Base-by-base conservation (phyloP, 441 rosid species). In the Gossypium trilobum region DNA sequence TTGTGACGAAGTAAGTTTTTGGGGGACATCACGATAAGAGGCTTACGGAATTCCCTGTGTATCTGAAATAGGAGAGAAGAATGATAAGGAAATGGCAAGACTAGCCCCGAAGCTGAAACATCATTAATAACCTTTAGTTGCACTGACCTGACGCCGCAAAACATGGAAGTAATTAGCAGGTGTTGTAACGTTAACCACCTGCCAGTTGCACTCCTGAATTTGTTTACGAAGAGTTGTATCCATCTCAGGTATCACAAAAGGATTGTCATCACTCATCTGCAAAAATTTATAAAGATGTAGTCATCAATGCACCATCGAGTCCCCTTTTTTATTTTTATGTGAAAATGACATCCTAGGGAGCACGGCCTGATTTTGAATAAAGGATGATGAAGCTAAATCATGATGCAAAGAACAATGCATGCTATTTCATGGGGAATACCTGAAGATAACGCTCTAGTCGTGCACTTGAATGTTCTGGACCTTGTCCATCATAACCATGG, bases 391-490 rank as follows among this genome's bases (percentile, higher is more conserved):
- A 61, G 36, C 25, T 19, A 57, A 60, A 59, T 22, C 39, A 60
- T 48, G 9, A 33, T 14, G 62, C 5, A 2, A 31, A 44, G 19
- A 42, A 39, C 27, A 25, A 54, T 8, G 31, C 1, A 61, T 14
- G 50, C 16, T n/a, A 1, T 67, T 61, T 50, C 10, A 48, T 7
- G 19, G 7, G 25, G 16, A 23, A 58, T 84, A 94, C 99, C 97
- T 87, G 97, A 78, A 95, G 98, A 86, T 82, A 92, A 23, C 99
- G 91, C 79, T 95, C 99, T 82, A 95, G 78, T 27, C 97, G 88
- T n/a, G 91, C 95, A 78, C 99, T 95, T 59, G 99, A 95, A 84
- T 95, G 98, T 81, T 92, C 99, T 75, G 99, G 99, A 44, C 99
- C 99, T 67, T 92, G 99, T 57, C 99, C 99, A 80, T 92, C 99